phyloP scores from a whole-genome alignment of 2,329 filamentous ascomycete genomes.

The Hypoxylon sp. region DNA sequence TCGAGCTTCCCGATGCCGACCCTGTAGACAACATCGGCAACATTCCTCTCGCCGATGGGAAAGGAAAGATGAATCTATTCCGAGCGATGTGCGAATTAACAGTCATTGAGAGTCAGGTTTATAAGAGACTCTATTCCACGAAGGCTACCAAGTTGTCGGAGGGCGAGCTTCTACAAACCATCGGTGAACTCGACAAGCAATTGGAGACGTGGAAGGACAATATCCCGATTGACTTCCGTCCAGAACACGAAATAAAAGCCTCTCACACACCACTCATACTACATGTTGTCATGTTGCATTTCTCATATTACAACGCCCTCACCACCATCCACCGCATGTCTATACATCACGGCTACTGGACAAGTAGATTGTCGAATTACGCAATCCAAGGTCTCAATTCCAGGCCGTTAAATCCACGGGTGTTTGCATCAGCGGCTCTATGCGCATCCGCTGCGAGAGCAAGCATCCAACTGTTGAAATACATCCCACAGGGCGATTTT shows the following conservation, averaged over 20 bases:
- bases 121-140: conserved; percentile 92
- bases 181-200: conserved; percentile 91
- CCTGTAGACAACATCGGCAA: conserved; percentile 95
- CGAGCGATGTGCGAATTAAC: conserved; percentile 92
- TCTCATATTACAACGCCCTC: conserved; percentile 97
- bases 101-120: conserved; percentile 92
- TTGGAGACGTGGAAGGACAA: conserved; percentile 96
- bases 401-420: conserved; percentile 88
- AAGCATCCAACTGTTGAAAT: conserved; percentile 94
- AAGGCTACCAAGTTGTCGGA: conserved; percentile 93
- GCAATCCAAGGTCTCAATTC: conserved; percentile 95
- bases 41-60: conserved; percentile 89
- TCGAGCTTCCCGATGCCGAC: conserved; percentile 92
- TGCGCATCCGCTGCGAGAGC: conserved; percentile 94
- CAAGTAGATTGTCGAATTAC: conserved; percentile 92
- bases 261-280: conserved; percentile 94
- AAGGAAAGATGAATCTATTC: conserved; percentile 95
- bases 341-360: conserved; percentile 98
- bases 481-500: conserved; percentile 95
- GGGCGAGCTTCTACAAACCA: conserved; percentile 93
- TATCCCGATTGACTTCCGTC: conserved; percentile 96
- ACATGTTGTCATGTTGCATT: conserved; percentile 94
- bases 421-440: conserved; percentile 93
- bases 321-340: conserved; percentile 99
- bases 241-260: conserved; percentile 95